Evolutionary conservation across 2,329 filamentous ascomycete genomes (phyloP), one percentile per base, ranked within the genome.

Genomic region (Bipolaris sorokiniana): DNA sequence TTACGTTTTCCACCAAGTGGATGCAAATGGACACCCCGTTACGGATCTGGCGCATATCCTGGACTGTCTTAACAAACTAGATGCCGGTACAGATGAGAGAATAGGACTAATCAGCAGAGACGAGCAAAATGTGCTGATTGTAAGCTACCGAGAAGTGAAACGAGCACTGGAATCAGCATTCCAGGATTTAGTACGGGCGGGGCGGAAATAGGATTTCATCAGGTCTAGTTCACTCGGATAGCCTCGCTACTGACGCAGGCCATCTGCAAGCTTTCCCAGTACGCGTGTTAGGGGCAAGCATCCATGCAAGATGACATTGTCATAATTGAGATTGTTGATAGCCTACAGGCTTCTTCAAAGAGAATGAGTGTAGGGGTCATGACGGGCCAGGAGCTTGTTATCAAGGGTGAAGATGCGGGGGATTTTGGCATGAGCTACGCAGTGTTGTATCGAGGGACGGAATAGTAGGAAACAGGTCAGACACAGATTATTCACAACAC

Each of bases 1-100:
- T 77, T 98, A 96, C 69, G 91, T 97, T 38, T 99, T 98, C 78
- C 95, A 99, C 76, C 93, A 96, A 71, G 92, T 97, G 11, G 92
- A 98, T 73, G 84, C 86, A 28, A 87, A 91, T 55, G 92, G 92
- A 13, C 89, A 90, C 51, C 90, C 95, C 0, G 89, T 93, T 1
- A 82, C 96, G 5, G 91, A 97, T 72, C 81, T 97, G 56, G 94
- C 90, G 3, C 93, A 98, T 78, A 91, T 98, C 62, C 77, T 99
- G 44, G 86, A 84, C 23, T 94, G 90, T 71, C 78, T 99, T 65
- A 97, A 96, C 79, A 97, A 97, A 75, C 81, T 99, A 51, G 95
- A 99, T 77, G 91, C 92, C 0, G 95, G 93, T 0, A 86, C 86
- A 2, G 92, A 96, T 23, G 95, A 99, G 76, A 90, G 88, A 76